Evolutionary conservation across 2,329 filamentous ascomycete species (phyloP), one percentile per base, ranked within the genome.

Genomic region (Fusarium miscanthi): DNA sequence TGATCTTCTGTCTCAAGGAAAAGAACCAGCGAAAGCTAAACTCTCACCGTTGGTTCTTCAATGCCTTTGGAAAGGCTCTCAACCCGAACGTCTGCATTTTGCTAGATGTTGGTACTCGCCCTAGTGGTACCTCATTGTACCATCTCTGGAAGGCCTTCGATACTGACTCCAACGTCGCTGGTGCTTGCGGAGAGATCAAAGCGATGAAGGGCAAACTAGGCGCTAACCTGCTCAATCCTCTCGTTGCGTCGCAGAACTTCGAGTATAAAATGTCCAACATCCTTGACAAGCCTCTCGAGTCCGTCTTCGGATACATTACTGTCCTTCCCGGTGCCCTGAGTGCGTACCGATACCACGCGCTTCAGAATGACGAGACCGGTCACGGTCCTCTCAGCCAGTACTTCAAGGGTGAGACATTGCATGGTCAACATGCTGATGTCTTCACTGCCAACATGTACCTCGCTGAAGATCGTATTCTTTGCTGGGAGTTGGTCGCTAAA

Each of bases 231-330:
- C 85, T 99, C 49, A 99, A 99, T 78, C 96, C 96, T 0, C 87
- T 99, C 10, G 95, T 99, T 21, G 96, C 96, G 0, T 97, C 94
- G 49, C 96, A 99, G 78, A 99, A 99, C 81, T 99, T 99, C 75
- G 96, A 99, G 85, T 99, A 99, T 86, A 99, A 99, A 83, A 98
- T 99, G 94, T 97, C 94, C 43, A 99, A 99, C 78, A 99, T 99
- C 77, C 87, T 99, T 31, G 96, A 99, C 81, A 99, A 99, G 82
- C 96, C 96, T 1, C 86, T 99, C 5, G 96, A 99, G 81, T 97
- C 94, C 1, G 95, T 97, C 1, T 99, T 99, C 81, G 96, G 96
- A 4, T 99, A 98, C 80, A 99, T 99, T 76, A 98, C 95, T 10
- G 96, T 99, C 76, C 85, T 99, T 73, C 97, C 96, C 0, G 97